Evolutionary conservation across 2,329 filamentous ascomycete species (phyloP), one percentile per base, ranked within the genome.

Genomic region (Rhynchosporium agropyri): DNA sequence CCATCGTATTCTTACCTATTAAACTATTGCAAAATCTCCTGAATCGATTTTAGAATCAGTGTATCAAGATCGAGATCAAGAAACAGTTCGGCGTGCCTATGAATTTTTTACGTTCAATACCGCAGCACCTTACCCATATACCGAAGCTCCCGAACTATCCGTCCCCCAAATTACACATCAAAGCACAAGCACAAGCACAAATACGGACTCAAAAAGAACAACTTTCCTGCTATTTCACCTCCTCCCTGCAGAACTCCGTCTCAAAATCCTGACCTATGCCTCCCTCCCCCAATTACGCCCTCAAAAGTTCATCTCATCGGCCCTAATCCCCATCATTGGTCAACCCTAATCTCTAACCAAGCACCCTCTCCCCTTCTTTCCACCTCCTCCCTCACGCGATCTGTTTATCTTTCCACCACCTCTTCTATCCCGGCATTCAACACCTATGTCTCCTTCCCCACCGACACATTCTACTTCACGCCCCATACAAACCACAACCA

Each of bases 401-500:
- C 33, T 12, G 15, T 36, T n/a, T 54, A 54, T 26, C 5, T 54
- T 2, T 26, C 12, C 50, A 28, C 20, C 50, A 40, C 50, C 2
- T 26, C 15, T 4, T 20, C 33, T 7, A 10, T 26, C 15, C 29
- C 9, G 7, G 50, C 50, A 26, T 54, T 54, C 33, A 12, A n/a
- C 2, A 54, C 50, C 7, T 54, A 54, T 12, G 50, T 54, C 33
- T 40, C 31, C 15, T 54, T 26, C 33, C 5, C 50, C 6, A 13
- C 7, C n/a, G 50, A 54, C 10, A 28, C 42, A 9, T 40, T 54
- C 33, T 54, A 54, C n/a, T 54, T 54, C 50, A 33, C 50, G 50
- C 13, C 38, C 20, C 29, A 40, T 9, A 10, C 33, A 4, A 15
- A n/a, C 13, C 2, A 28, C 2, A 26, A 40, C 20, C n/a, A 26